Evolutionary conservation across 169 alveolate genomes (phyloP).

Genomic region (Perkinsus chesapeaki): DNA sequence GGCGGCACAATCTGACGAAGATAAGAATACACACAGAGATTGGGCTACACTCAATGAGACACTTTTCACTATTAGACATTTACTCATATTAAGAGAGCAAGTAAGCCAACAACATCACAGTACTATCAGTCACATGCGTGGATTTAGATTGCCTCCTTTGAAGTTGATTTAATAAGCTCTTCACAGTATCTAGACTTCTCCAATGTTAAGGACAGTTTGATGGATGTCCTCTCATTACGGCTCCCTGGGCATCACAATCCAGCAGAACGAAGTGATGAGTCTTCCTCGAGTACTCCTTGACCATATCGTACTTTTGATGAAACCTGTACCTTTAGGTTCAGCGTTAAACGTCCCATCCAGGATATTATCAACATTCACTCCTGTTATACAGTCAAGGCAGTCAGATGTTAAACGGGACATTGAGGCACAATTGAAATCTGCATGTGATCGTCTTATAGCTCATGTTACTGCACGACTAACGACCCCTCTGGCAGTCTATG

Average conservation of each 20-base stretch:
- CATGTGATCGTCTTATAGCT: background rate
- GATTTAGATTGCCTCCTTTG: constrained; percentile 1
- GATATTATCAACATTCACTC: background rate
- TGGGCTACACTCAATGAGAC: background rate
- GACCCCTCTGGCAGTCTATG: background rate
- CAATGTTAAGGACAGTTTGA: background rate
- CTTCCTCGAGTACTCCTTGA: background rate
- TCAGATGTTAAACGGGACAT: background rate
- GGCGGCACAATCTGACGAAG: background rate
- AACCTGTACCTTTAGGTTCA: background rate
- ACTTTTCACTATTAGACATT: constrained; percentile 3
- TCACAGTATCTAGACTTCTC: background rate
- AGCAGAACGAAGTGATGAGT: background rate
- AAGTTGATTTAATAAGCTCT: background rate
- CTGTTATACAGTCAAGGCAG: background rate
- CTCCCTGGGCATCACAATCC: background rate
- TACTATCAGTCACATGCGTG: background rate
- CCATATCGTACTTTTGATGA: background rate
- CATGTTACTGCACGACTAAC: background rate
- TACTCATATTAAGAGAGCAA: constrained; percentile 1
- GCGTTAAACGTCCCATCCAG: background rate
- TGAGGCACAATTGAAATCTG: background rate
- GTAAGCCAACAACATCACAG: background rate
- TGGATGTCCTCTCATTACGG: background rate
- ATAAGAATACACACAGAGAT: background rate